A percentile compares a stretch with the other conserved stretches of the same genome.
Conservation (phyloP, 2,329 filamentous ascomycete genomes). For the Simplicillium aogashimaense region DNA sequence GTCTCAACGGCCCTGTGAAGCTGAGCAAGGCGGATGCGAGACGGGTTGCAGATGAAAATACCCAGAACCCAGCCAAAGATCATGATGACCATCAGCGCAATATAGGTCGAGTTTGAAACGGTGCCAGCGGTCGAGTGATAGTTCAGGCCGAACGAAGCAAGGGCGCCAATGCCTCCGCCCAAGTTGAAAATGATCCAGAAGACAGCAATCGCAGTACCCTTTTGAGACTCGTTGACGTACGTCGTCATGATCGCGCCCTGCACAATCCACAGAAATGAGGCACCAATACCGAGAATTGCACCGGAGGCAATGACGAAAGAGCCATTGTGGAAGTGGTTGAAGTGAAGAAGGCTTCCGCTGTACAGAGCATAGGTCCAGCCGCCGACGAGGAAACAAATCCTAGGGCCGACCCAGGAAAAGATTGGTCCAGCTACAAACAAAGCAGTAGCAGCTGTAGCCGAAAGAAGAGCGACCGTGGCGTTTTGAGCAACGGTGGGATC, state of each 20-base stretch:
- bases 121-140: constrained; percentile 27
- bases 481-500: constrained; percentile 33
- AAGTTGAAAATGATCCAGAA: constrained; percentile 38
- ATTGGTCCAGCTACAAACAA: constrained; percentile 33
- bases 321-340: constrained; percentile 27
- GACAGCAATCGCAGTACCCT: constrained; percentile 29
- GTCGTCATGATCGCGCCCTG: constrained; percentile 39
- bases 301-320: constrained; percentile 33
- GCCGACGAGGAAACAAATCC: constrained; percentile 29
- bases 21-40: constrained; percentile 27
- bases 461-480: constrained; percentile 31
- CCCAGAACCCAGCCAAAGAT: constrained; percentile 35
- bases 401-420: constrained; percentile 30
- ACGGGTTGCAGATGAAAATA: constrained; percentile 36
- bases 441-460: constrained; percentile 30
- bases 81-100: constrained; percentile 38
- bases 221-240: constrained; percentile 30
- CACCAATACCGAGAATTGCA: constrained; percentile 33
- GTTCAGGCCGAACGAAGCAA: constrained; percentile 33
- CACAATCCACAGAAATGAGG: constrained; percentile 33
- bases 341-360: constrained; percentile 30
- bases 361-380: constrained; percentile 36
- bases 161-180: constrained; percentile 30
- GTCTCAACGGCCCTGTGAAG: constrained; percentile 24
- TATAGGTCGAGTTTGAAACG: constrained; percentile 39